A percentile compares a stretch with the other conserved stretches of the same genome.
Conservation (phyloP, 228 moss, liverwort and hornwort genomes). For the Sphagnum fallax region DNA sequence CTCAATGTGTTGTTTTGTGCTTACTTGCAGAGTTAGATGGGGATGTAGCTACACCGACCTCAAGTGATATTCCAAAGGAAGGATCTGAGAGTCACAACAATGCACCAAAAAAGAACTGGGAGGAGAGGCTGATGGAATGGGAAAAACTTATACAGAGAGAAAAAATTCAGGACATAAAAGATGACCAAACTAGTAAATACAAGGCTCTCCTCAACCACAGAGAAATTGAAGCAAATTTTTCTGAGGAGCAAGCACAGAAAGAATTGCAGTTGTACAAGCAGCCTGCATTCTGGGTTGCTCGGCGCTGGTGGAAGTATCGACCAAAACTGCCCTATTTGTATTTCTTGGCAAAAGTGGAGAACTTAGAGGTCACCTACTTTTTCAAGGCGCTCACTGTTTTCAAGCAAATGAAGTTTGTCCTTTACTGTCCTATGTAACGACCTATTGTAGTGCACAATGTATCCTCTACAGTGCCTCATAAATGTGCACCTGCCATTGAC, state of each 20-base stretch:
- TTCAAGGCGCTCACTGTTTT: background rate
- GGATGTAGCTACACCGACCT: constrained; percentile 3
- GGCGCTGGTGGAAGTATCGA: constrained; percentile 93
- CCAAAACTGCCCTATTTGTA: constrained; percentile 91
- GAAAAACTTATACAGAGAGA: constrained; percentile 36
- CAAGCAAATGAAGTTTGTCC: background rate
- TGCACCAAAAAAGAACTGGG: constrained; percentile 30
- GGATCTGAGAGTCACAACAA: constrained; percentile 7
- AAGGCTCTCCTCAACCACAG: constrained; percentile 32
- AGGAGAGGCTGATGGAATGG: constrained; percentile 73
- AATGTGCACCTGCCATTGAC: no score
- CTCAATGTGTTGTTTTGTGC: no score
- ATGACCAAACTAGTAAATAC: constrained; percentile 46
- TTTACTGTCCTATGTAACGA: no score
- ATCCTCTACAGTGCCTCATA: no score
- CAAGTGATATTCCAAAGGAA: constrained; percentile 8
- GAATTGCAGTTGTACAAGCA: constrained; percentile 21
- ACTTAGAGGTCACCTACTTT: constrained; percentile 47
- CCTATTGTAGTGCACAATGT: no score
- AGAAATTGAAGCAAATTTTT: constrained; percentile 28
- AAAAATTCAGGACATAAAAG: constrained; percentile 53
- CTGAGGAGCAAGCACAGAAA: constrained; percentile 20
- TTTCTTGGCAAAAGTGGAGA: constrained; percentile 76
- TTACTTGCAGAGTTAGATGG: no score
- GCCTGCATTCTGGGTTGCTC: constrained; percentile 91